Evolutionary conservation across 1,284 basidiomycete species (phyloP), one percentile per base, ranked within the genome.

Genomic region (Vanrija humicola): DNA sequence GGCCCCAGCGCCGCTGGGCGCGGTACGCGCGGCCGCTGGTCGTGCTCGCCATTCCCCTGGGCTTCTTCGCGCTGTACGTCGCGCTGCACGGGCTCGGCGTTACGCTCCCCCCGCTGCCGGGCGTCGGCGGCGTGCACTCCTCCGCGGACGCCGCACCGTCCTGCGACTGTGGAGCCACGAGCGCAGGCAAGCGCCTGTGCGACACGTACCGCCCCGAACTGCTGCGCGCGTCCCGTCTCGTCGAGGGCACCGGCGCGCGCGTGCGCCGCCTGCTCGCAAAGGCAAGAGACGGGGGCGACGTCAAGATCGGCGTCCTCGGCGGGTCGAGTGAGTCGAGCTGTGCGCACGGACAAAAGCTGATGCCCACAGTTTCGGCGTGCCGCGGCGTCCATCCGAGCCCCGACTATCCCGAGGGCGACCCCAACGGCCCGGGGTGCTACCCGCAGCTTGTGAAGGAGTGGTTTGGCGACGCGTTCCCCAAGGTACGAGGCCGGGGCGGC

Each of bases 371-470:
- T 1, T 75, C 73, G 5, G 74, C 74, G 9, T 76, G 74, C 52
- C 72, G 73, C 21, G 73, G 72, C 16, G 63, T 74, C 7, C 72
- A 76, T 52, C 73, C 71, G 1, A 64, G 60, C 15, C 67, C 64
- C 3, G 56, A 65, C 1, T 69, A 58, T 50, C 73, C 73, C 7
- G 68, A 69, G 51, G 73, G 74, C 38, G 72, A 76, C 48, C 71
- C 73, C 3, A 54, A 50, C 3, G 74, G 74, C 10, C 74, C 74
- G 5, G 74, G 72, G 1, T 76, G 74, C 54, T 76, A 75, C 54
- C 67, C 70, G 0, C 61, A 67, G 1, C 26, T 73, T 15, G n/a
- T 76, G 18, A 58, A 64, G 26, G 43, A 67, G 6, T 76, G 73
- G 72, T 63, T 76, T 50, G 38, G 58, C 26, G 55, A 56, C 14